A percentile compares a stretch with the other conserved stretches of the same genome.
Conservation (phyloP, 306 rosid species). For the Vigna trinervia region DNA sequence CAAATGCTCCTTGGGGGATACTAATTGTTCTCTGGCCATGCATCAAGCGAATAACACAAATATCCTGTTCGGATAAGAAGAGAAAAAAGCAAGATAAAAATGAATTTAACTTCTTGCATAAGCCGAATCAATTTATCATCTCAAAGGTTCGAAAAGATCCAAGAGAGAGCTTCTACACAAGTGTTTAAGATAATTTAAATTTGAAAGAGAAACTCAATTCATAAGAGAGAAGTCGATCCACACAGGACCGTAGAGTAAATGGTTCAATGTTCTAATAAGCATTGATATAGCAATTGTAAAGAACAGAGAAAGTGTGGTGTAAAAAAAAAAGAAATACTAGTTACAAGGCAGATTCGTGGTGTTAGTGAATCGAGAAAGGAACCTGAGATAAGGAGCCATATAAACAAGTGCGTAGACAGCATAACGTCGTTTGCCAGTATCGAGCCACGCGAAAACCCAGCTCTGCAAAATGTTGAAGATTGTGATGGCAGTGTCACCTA, state of each 20-base stretch:
- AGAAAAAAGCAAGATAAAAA: neutral
- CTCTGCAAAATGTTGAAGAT: constrained; percentile 49
- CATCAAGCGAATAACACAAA: neutral
- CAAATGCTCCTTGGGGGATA: neutral
- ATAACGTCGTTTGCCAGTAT: constrained; percentile 77
- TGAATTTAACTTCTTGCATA: neutral
- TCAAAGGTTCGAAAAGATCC: too few relatives aligned
- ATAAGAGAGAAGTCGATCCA: too few relatives aligned
- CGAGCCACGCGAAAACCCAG: constrained; percentile 97
- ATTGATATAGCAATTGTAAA: neutral
- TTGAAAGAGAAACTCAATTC: too few relatives aligned
- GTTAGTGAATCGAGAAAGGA: constrained; percentile 22
- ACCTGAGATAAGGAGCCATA: constrained; percentile 87
- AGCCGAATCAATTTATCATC: too few relatives aligned
- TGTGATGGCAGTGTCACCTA: neutral
- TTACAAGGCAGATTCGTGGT: neutral
- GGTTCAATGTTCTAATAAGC: too few relatives aligned
- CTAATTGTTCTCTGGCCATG: neutral
- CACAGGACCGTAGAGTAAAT: too few relatives aligned
- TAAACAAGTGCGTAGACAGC: constrained; percentile 81
- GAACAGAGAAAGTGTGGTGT: neutral
- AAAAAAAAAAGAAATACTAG: neutral
- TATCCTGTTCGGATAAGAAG: neutral
- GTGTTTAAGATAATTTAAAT: too few relatives aligned
- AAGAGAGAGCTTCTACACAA: too few relatives aligned